Percentiles rank a stretch among this genome's conserved stretches.
These are phyloP conservation scores for Coniferiporia weirii DNA, from an alignment of 1,284 basidiomycete genomes.

Conservation along the genomic window DNA sequence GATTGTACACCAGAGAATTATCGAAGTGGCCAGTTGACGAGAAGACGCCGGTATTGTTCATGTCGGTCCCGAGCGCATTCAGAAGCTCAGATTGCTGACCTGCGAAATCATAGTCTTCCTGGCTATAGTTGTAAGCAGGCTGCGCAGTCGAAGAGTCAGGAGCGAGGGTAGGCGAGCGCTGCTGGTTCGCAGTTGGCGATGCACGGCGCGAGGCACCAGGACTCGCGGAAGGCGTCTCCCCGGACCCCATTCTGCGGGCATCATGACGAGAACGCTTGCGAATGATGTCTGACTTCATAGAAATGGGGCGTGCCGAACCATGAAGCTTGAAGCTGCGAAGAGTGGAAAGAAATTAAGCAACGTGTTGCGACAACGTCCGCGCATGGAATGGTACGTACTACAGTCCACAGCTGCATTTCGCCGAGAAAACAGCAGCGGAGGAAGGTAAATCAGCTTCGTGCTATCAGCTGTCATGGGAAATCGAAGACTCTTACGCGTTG, in stretches of 20 bases:
- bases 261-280: slow-evolving; percentile 77
- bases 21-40: slow-evolving; percentile 27
- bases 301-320: slow-evolving; percentile 74
- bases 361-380: slow-evolving; percentile 6
- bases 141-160: slow-evolving; percentile 52
- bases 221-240: slow-evolving; percentile 63
- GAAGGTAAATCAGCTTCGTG: slow-evolving; percentile 5
- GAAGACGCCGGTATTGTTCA: slow-evolving; percentile 25
- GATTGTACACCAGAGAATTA: slow-evolving; percentile 27
- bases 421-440: neutral
- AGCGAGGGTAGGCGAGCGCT: slow-evolving; percentile 57
- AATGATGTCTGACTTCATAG: slow-evolving; percentile 83
- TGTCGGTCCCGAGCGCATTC: slow-evolving; percentile 45
- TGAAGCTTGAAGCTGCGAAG: slow-evolving; percentile 64
- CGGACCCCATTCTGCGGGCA: slow-evolving; percentile 42
- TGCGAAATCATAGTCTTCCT: slow-evolving; percentile 33
- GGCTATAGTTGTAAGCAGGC: slow-evolving; percentile 37
- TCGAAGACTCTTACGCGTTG: slow-evolving; percentile 66
- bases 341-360: neutral
- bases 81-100: slow-evolving; percentile 55
- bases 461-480: neutral
- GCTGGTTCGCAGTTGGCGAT: slow-evolving; percentile 41
- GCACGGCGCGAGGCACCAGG: slow-evolving; percentile 68
- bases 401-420: slow-evolving; percentile 37
- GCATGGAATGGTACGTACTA: slow-evolving; percentile 38